A percentile compares a stretch with the other conserved stretches of the same genome.
Conservation (phyloP, 208 protist genomes). For the Acanthamoeba divionensis region DNA sequence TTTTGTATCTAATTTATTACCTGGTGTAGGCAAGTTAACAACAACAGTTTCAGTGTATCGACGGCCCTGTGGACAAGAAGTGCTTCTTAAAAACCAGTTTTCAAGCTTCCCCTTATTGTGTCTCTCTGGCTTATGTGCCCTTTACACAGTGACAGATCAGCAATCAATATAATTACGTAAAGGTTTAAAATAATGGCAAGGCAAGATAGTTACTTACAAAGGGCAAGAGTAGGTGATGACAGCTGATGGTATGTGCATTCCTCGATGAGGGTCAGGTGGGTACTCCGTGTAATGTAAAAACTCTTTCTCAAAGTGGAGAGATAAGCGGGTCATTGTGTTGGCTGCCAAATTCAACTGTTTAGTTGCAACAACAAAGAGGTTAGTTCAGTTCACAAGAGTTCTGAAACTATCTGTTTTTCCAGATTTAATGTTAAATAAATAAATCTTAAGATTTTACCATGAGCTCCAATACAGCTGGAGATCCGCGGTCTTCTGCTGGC, state of each 20-base stretch:
- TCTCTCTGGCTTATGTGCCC: no score
- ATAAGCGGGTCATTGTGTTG: neutral
- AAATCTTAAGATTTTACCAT: no score
- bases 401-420: no score
- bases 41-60: constrained; percentile 22
- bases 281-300: constrained; percentile 45
- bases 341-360: neutral
- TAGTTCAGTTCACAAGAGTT: no score
- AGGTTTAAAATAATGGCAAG: no score
- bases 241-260: constrained; percentile 32
- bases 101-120: no score
- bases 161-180: no score
- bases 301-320: constrained; percentile 34
- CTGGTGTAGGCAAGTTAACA: constrained; percentile 27
- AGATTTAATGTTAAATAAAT: no score
- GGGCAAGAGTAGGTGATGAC: constrained; percentile 14
- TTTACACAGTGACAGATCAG: no score
- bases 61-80: no score
- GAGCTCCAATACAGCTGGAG: constrained; percentile 18
- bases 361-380: no score
- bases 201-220: neutral
- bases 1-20: neutral
- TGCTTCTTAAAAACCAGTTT: no score
- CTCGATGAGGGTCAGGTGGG: constrained; percentile 18
- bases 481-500: constrained; percentile 21